Base-by-base conservation (phyloP, 768 basidiomycete species). In the Boletales sp. region DNA sequence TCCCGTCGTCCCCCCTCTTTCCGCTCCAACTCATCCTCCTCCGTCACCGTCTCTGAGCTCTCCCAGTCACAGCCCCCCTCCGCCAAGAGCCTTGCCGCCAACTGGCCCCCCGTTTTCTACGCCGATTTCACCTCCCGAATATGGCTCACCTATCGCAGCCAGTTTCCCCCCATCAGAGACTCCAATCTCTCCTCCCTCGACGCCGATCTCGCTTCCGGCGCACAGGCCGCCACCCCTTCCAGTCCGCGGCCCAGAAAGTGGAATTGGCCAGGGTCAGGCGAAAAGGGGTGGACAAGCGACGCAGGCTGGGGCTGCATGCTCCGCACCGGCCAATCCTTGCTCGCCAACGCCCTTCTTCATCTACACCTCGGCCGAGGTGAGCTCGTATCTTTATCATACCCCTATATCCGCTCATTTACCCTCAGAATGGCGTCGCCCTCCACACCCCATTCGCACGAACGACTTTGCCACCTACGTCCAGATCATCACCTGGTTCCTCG, bases 271-370 rank as follows among this genome's bases (percentile, higher is more conserved):
- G 74, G 69, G 17, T 62, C 78, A 0, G 82, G 81, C 1, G 86
- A 89, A 66, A 86, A 84, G 60, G 88, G 86, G 0, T 87, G 93
- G 80, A 86, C 87, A 14, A 86, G 80, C 54, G 91, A 94, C 69
- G 74, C 86, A 0, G 91, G 92, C 0, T 94, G 91, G 91, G 91
- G 91, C 0, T 94, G 92, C 62, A 94, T 94, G 91, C 66, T 94
- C 36, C 70, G 91, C 24, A 94, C 91, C 0, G 91, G 90, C 1
- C 91, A 94, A 67, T 85, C 84, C 49, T 59, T 94, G 52, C 72
- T 94, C 19, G 91, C 88, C 8, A 93, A 89, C 47, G 80, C 89
- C 1, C 69, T 94, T n/a, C 66, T 89, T 13, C 75, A 84, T 65
- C 70, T 85, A 6, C 87, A 92, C 69, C 72, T 94, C 0, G 86